These are phyloP conservation scores for Melampsora americana DNA, from an alignment of 1,284 basidiomycete species.

Conservation along the genomic window DNA sequence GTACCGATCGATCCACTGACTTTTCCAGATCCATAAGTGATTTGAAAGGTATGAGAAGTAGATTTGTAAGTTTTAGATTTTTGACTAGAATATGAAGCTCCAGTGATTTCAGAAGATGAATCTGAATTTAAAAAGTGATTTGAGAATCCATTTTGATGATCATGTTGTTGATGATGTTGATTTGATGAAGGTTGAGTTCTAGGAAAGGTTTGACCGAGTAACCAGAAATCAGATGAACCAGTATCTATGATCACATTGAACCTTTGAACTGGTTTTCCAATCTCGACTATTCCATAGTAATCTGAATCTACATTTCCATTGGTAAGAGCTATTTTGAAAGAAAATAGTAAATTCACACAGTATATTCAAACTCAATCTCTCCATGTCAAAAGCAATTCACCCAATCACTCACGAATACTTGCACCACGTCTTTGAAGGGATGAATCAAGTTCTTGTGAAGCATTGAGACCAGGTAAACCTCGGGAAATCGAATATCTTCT, in stretches of 20 bases:
- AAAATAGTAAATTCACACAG: no score
- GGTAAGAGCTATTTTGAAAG: no score
- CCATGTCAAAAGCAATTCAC: no score
- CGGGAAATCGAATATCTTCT: no score
- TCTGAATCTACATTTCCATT: constrained; percentile 17
- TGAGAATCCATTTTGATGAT: not conserved
- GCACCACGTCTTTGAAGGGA: no score
- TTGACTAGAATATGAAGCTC: constrained; percentile 48
- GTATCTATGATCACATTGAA: constrained; percentile 62
- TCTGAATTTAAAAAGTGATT: constrained; percentile 22
- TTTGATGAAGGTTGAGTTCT: constrained; percentile 56
- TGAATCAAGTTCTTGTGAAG: no score
- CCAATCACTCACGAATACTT: no score
- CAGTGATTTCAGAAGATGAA: constrained; percentile 46
- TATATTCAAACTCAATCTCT: no score
- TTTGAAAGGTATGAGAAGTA: constrained; percentile 60
- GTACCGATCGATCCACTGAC: constrained; percentile 67
- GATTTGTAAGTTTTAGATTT: constrained; percentile 43
- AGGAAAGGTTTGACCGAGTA: constrained; percentile 57
- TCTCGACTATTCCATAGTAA: constrained; percentile 36
- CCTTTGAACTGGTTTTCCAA: constrained; percentile 54
- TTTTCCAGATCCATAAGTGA: constrained; percentile 77
- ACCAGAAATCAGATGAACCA: constrained; percentile 78
- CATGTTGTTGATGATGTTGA: constrained; percentile 53
- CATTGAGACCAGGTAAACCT: no score